Evolutionary conservation across 2,329 filamentous ascomycete species (phyloP).

Genomic region (Arthrinium phaeospermum): DNA sequence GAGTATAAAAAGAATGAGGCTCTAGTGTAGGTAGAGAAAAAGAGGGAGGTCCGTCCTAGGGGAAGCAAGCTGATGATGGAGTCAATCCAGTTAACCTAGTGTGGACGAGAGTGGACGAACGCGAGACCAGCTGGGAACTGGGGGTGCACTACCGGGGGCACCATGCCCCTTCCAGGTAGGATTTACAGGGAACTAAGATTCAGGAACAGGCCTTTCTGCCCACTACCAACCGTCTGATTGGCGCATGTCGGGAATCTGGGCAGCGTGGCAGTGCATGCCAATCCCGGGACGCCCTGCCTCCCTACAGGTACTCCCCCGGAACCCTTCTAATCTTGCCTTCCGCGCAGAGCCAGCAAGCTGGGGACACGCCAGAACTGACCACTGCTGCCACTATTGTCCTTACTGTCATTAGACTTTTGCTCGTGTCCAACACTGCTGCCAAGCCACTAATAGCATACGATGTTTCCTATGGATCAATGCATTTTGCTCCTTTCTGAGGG

Average conservation of each 20-base stretch:
- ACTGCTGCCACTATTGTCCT: not conserved
- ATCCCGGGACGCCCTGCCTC: not conserved
- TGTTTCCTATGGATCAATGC: not conserved
- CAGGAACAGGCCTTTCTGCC: slow-evolving; percentile 1
- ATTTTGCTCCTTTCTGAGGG: not conserved
- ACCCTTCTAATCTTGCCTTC: not conserved
- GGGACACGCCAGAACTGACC: not conserved
- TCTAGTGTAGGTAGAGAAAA: not conserved
- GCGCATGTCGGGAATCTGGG: not conserved
- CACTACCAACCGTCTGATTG: not conserved
- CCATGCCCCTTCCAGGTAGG: not conserved
- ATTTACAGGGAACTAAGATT: slow-evolving; percentile 8
- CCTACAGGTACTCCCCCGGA: not conserved
- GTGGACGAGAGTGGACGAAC: slow-evolving; percentile 1
- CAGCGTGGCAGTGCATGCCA: slow-evolving; percentile 2
- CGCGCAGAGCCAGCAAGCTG: not conserved
- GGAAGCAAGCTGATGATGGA: slow-evolving; percentile 6
- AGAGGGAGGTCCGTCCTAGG: not conserved
- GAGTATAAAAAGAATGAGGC: slow-evolving; percentile 14
- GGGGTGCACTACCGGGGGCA: not conserved
- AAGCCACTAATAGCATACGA: slow-evolving; percentile 3
- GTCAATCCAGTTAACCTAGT: not conserved
- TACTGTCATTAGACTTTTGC: not conserved
- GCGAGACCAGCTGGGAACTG: slow-evolving; percentile 5
- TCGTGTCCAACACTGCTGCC: not conserved